A percentile compares a stretch with the other conserved stretches of the same genome.
phyloP scores from a whole-genome alignment of 2,329 filamentous ascomycete genomes.

The Monosporascus cannonballus region DNA sequence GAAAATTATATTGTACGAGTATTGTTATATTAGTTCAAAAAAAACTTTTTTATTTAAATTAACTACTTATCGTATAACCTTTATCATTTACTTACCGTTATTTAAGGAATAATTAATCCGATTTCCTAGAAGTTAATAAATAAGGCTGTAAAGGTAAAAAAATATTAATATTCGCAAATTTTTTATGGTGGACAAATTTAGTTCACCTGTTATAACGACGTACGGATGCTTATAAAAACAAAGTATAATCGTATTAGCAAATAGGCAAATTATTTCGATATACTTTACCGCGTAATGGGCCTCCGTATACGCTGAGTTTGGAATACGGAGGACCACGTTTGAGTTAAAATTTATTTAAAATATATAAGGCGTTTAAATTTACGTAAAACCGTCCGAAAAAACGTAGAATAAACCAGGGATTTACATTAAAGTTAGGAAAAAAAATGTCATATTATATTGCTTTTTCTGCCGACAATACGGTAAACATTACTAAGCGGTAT shows the following conservation, averaged over 20 bases:
- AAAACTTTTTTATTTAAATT: slow-evolving; percentile 91
- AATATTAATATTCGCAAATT: slow-evolving; percentile 78
- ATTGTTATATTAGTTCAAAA: slow-evolving; percentile 92
- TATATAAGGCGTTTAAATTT: slow-evolving; percentile 93
- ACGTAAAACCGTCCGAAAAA: slow-evolving; percentile 91
- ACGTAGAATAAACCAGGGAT: slow-evolving; percentile 91
- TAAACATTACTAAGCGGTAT: slow-evolving; percentile 60
- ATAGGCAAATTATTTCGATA: slow-evolving; percentile 98
- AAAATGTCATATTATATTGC: slow-evolving; percentile 97
- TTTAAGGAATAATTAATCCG: slow-evolving; percentile 76
- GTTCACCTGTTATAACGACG: slow-evolving; percentile 92
- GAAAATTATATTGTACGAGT: slow-evolving; percentile 94
- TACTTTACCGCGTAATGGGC: slow-evolving; percentile 91
- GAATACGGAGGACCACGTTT: slow-evolving; percentile 96
- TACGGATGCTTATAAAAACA: slow-evolving; percentile 86
- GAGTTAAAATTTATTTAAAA: slow-evolving; percentile 95
- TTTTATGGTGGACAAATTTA: slow-evolving; percentile 75
- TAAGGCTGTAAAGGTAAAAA: slow-evolving; percentile 79
- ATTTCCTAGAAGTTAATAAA: slow-evolving; percentile 85
- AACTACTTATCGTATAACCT: slow-evolving; percentile 85
- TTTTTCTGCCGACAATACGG: slow-evolving; percentile 82
- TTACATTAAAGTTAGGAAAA: slow-evolving; percentile 93
- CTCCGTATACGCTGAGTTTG: slow-evolving; percentile 94
- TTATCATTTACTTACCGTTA: slow-evolving; percentile 78
- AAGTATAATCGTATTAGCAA: slow-evolving; percentile 83